phyloP scores from a whole-genome alignment of 2,329 filamentous ascomycete genomes.

The Talaromyces sp. region DNA sequence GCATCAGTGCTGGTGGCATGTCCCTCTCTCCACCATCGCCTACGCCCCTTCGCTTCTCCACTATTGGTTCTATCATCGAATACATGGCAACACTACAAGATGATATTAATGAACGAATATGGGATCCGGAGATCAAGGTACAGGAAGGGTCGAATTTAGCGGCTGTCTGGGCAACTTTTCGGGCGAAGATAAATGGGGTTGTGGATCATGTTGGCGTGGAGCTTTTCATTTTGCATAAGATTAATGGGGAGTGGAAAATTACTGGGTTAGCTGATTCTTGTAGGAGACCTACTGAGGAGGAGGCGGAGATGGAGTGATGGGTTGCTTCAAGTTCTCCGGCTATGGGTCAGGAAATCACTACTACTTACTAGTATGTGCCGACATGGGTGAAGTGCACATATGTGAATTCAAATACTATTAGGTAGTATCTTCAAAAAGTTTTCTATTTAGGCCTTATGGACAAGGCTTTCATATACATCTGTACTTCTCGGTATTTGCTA shows the following conservation, averaged over 20 bases:
- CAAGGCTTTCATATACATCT: too few relatives aligned
- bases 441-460: too few relatives aligned
- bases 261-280: slow-evolving; percentile 41
- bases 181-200: slow-evolving; percentile 37
- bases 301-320: slow-evolving; percentile 23
- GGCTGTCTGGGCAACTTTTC: slow-evolving; percentile 39
- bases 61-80: slow-evolving; percentile 39
- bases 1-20: slow-evolving; percentile 38
- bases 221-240: slow-evolving; percentile 37
- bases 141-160: slow-evolving; percentile 33
- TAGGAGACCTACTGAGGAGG: slow-evolving; percentile 34
- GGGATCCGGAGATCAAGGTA: slow-evolving; percentile 38
- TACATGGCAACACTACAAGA: slow-evolving; percentile 31
- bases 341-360: too few relatives aligned
- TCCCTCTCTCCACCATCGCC: slow-evolving; percentile 35
- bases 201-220: slow-evolving; percentile 42
- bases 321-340: too few relatives aligned
- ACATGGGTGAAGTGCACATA: too few relatives aligned
- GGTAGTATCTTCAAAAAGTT: too few relatives aligned
- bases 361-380: too few relatives aligned
- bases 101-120: slow-evolving; percentile 39
- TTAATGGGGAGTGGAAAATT: slow-evolving; percentile 38
- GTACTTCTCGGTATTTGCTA: too few relatives aligned
- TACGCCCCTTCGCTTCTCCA: slow-evolving; percentile 37
- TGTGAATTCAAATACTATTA: too few relatives aligned